These are phyloP conservation scores for Nymphaea colorata DNA, from an alignment of 164 flowering plant genomes.

Conservation along the genomic window DNA sequence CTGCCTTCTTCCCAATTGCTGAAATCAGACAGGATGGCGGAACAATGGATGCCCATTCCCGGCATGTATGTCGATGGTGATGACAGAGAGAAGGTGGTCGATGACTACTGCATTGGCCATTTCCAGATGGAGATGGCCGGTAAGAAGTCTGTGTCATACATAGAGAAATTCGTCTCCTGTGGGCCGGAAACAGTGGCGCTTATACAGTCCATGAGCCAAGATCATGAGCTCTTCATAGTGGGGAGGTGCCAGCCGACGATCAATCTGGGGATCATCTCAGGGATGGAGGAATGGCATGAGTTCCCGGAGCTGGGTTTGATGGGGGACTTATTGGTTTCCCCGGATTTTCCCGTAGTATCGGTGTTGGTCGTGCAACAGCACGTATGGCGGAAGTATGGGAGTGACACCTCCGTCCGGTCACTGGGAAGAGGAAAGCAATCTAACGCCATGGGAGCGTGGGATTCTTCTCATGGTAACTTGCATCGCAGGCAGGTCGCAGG, in stretches of 20 bases:
- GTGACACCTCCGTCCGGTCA: not conserved
- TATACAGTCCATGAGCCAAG: slow-evolving; percentile 5
- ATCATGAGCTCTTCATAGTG: slow-evolving; percentile 11
- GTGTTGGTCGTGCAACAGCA: slow-evolving; percentile 18
- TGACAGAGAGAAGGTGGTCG: not conserved
- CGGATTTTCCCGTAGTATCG: slow-evolving; percentile 11
- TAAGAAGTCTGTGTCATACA: not conserved
- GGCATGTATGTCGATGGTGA: not conserved
- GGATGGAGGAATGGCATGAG: slow-evolving; percentile 15
- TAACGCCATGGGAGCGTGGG: not conserved
- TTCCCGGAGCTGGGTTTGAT: slow-evolving; percentile 16
- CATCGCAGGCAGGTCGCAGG: not conserved
- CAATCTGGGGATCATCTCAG: slow-evolving; percentile 1
- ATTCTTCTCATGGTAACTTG: not conserved
- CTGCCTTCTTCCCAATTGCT: not conserved
- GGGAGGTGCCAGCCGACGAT: slow-evolving; percentile 10
- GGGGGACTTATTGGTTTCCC: slow-evolving; percentile 14
- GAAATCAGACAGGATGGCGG: not conserved
- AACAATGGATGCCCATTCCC: not conserved
- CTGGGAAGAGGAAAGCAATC: not conserved
- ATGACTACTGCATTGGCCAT: not conserved
- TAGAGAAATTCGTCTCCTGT: not conserved
- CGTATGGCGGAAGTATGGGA: not conserved
- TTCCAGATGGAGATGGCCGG: not conserved
- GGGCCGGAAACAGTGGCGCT: slow-evolving; percentile 7